Evolutionary conservation across 73 alveolate genomes (phyloP).

Genomic region (Tetrahymena malaccensis): DNA sequence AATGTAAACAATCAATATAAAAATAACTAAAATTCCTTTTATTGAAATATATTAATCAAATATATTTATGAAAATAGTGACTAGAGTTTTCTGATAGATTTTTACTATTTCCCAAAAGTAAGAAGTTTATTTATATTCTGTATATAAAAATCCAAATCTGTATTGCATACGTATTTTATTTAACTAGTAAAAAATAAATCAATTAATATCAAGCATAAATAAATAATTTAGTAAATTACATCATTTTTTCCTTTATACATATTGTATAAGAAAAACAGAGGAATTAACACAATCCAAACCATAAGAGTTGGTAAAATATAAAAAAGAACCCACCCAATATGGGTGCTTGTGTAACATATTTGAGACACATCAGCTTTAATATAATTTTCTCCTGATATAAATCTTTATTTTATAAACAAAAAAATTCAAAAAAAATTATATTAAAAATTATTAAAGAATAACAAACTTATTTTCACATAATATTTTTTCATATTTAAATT

Average conservation of each 20-base stretch:
- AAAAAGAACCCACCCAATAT: background rate
- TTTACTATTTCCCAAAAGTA: slow-evolving; percentile 34
- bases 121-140: slow-evolving; percentile 9
- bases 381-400: slow-evolving; percentile 3
- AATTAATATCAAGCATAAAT: background rate
- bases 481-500: background rate
- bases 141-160: slow-evolving; percentile 18
- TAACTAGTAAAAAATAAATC: background rate
- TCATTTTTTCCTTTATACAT: background rate
- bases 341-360: background rate
- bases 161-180: background rate
- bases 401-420: background rate
- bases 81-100: slow-evolving; percentile 16
- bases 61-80: slow-evolving; percentile 1
- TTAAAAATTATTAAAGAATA: too few relatives aligned
- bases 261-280: background rate
- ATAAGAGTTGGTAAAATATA: slow-evolving; percentile 10
- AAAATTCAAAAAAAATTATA: too few relatives aligned
- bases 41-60: slow-evolving; percentile 1
- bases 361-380: slow-evolving; percentile 27
- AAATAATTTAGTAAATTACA: background rate
- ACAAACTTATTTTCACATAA: too few relatives aligned
- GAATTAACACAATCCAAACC: slow-evolving; percentile 15
- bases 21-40: slow-evolving; percentile 9
- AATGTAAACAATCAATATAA: slow-evolving; percentile 7